These are phyloP conservation scores for Crataegus laevigata DNA, from an alignment of 306 rosid genomes.

Conservation along the genomic window DNA sequence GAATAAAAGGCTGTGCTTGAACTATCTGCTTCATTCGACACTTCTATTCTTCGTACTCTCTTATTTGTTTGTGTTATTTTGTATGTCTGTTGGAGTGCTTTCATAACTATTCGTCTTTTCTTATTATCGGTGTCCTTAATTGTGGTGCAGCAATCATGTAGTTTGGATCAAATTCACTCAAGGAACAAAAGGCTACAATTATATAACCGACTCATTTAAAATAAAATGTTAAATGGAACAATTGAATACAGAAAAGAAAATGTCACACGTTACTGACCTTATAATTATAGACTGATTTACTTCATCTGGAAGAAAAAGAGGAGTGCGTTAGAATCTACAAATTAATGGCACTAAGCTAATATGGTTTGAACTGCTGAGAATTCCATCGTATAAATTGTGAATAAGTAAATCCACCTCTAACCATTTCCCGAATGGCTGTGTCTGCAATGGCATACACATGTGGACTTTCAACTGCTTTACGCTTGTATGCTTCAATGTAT, in stretches of 20 bases:
- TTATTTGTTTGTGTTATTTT: not conserved
- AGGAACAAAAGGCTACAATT: not conserved
- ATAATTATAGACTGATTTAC: conserved; percentile 93
- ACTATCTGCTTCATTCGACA: not conserved
- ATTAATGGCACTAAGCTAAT: conserved; percentile 14
- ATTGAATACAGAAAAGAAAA: not conserved
- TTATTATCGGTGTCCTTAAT: not conserved
- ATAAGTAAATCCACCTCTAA: conserved; percentile 48
- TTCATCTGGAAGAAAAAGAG: conserved; percentile 66
- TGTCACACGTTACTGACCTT: conserved; percentile 51
- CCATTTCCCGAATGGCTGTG: conserved; percentile 91
- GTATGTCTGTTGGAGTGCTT: not conserved
- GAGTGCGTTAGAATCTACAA: conserved; percentile 17
- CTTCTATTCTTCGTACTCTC: not conserved
- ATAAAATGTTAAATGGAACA: not conserved
- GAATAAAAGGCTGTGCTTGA: not conserved
- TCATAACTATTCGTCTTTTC: not conserved
- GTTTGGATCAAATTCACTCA: not conserved
- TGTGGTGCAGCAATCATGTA: not conserved
- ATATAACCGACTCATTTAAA: conserved; percentile 1
- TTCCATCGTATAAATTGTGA: not conserved
- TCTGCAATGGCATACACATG: conserved; percentile 97
- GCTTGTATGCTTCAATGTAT: conserved; percentile 80
- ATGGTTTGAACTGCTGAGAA: conserved; percentile 13
- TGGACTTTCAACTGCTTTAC: conserved; percentile 63